phyloP scores from a whole-genome alignment of 306 rosid species.

The Vigna reflexopilosa region DNA sequence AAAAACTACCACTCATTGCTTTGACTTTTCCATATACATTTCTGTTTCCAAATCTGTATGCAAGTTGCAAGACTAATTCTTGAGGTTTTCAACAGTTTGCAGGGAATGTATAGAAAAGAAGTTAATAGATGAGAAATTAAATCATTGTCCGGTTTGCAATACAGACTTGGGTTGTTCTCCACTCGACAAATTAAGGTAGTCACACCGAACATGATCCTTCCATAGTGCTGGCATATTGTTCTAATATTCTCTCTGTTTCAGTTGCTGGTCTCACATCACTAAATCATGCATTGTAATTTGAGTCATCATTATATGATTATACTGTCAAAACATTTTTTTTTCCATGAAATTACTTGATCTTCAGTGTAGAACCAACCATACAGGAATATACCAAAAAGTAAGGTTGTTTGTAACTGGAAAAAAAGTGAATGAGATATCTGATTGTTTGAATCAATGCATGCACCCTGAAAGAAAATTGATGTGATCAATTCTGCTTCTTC shows the following conservation, averaged over 20 bases:
- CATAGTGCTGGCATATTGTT: not conserved
- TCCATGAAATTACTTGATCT: not conserved
- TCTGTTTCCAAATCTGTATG: not conserved
- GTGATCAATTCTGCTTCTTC: not conserved
- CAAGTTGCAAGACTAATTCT: slow-evolving; percentile 12
- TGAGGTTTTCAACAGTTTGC: slow-evolving; percentile 65
- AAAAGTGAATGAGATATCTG: not conserved
- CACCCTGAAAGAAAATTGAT: slow-evolving; percentile 19
- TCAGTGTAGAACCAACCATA: not conserved
- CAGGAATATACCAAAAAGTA: not conserved
- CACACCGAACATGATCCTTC: slow-evolving; percentile 16
- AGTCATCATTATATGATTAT: slow-evolving; percentile 6
- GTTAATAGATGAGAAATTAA: slow-evolving; percentile 49
- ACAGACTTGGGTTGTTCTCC: slow-evolving; percentile 65
- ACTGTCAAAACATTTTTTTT: not conserved
- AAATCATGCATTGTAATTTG: not conserved
- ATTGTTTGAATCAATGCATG: not conserved
- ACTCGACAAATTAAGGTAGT: slow-evolving; percentile 65
- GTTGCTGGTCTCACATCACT: not conserved
- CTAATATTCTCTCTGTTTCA: slow-evolving; percentile 4
- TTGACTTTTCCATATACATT: not conserved
- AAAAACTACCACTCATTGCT: not conserved
- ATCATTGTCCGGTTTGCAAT: slow-evolving; percentile 68
- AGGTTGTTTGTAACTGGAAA: not conserved
- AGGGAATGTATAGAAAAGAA: slow-evolving; percentile 68